A percentile compares a stretch with the other conserved stretches of the same genome.
Conservation (phyloP, 768 basidiomycete species). For the Suillus alpinus region DNA sequence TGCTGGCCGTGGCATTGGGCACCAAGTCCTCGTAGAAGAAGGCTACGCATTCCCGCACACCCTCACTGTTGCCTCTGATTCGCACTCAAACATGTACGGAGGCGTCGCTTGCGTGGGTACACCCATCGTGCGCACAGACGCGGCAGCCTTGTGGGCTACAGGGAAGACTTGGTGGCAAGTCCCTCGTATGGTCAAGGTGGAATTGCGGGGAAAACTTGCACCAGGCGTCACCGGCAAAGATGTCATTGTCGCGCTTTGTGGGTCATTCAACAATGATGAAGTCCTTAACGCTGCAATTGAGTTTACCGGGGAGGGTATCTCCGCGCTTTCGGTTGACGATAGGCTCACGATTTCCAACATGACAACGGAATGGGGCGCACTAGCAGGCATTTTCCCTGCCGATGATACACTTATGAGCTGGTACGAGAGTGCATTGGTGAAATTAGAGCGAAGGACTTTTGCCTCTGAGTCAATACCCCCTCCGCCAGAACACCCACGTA, state of each 20-base stretch:
- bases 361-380: conserved; percentile 99
- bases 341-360: conserved; percentile 97
- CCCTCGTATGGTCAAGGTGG: conserved; percentile 93
- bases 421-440: conserved; percentile 76
- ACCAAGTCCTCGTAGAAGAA: conserved; percentile 96
- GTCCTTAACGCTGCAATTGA: conserved; percentile 97
- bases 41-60: conserved; percentile 97
- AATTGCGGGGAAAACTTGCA: conserved; percentile 75
- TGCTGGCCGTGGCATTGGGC: conserved; percentile 95
- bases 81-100: conserved; percentile 99
- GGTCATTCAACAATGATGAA: conserved; percentile 93
- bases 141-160: conserved; percentile 95
- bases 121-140: conserved; percentile 94
- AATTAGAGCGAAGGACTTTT: conserved; percentile 77
- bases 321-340: conserved; percentile 80
- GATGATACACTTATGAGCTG: conserved; percentile 79
- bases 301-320: conserved; percentile 87
- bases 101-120: conserved; percentile 97
- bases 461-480: conserved; percentile 58
- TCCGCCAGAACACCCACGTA: conserved; percentile 80
- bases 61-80: conserved; percentile 94
- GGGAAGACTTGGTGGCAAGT: conserved; percentile 99
- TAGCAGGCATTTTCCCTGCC: conserved; percentile 92
- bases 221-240: conserved; percentile 97
- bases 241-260: conserved; percentile 94